Evolutionary conservation across 192 early-diverging fungal species (phyloP).

Genomic region (Haplosporangium gracile): DNA sequence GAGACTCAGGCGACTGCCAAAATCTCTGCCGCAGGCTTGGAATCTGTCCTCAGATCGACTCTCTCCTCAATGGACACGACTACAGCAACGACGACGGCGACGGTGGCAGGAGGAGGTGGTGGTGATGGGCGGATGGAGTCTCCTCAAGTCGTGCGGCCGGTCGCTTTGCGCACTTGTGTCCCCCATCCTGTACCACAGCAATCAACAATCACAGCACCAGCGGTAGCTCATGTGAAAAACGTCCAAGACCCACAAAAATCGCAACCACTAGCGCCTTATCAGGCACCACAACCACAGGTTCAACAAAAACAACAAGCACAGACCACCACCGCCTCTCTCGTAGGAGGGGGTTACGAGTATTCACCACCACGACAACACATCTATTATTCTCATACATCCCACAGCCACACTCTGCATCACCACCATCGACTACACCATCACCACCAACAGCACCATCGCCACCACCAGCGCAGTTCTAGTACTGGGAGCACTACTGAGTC

Average conservation of each 20-base stretch:
- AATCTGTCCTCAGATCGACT: background rate
- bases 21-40: background rate
- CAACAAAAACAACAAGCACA: constrained; percentile 16
- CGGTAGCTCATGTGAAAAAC: background rate
- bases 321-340: background rate
- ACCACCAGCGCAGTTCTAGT: background rate
- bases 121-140: background rate
- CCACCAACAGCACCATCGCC: constrained; percentile 6
- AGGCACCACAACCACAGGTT: background rate
- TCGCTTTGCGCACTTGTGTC: background rate
- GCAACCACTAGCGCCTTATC: background rate
- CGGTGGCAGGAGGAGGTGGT: background rate
- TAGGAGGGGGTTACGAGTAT: background rate
- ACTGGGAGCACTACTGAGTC: background rate
- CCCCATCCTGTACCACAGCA: background rate
- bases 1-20: background rate
- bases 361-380: constrained; percentile 18
- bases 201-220: background rate
- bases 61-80: background rate
- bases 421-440: constrained; percentile 13
- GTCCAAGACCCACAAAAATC: background rate
- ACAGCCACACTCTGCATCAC: constrained; percentile 11
- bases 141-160: background rate
- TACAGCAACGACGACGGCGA: background rate
- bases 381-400: constrained; percentile 18